Evolutionary conservation across 2,329 filamentous ascomycete genomes (phyloP), one percentile per base, ranked within the genome.

Genomic region (Aspergillus hiratsukae): DNA sequence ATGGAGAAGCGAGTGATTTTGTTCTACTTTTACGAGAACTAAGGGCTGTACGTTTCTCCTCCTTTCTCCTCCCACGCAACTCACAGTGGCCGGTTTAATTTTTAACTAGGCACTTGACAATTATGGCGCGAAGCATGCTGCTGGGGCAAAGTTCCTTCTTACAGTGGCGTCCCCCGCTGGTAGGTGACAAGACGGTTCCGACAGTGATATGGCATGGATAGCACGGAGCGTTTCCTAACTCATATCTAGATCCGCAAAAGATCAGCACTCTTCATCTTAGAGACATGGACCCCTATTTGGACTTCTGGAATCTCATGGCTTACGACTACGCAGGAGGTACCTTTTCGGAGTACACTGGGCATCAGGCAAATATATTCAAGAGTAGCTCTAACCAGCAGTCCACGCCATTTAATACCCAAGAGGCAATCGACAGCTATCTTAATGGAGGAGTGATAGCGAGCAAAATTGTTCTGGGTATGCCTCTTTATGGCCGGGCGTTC

Each of bases 391-490:
- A 86, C 66, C 83, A 88, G 0, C 64, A 73, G 1, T 78, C 80
- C 52, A 97, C 92, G 0, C 91, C 91, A 0, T 96, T 92, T 76
- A 90, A 83, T 73, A 89, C 88, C 2, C 78, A 83, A 2, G 78
- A 81, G 1, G 91, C 91, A 0, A 76, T 97, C 4, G 76, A 85
- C 9, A 81, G 85, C 64, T 97, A 97, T 75, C 77, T 82, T 21
- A 69, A 75, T 1, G 80, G 81, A 3, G 86, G 87, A 7, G 85
- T 96, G 0, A 68, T 80, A 0, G 71, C 85, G 0, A 70, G 79
- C 60, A 96, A 96, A 76, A 84, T 97, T 52, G 88, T 96, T 2
- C 72, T 97, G 14, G 92, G 93, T 3, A 93, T 96, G 88, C 92
- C 93, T 2, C 78, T 97, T 9, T 97, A 97, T 70, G 93, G 92